phyloP scores from a whole-genome alignment of 2,329 filamentous ascomycete genomes.

The Tolypocladium sp. region DNA sequence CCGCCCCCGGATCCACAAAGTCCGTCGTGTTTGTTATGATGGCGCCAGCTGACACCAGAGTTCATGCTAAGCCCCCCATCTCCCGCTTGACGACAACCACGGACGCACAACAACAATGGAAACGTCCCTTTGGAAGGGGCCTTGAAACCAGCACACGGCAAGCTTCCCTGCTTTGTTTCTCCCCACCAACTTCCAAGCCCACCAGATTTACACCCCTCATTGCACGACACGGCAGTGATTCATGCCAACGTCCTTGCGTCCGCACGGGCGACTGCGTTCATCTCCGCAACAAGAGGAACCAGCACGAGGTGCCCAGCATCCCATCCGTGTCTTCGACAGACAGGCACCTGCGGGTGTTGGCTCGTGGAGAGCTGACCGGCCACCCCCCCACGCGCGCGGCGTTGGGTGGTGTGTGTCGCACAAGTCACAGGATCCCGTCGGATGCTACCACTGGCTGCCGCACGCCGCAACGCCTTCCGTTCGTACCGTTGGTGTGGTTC shows the following conservation, averaged over 20 bases:
- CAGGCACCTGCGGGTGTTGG: not conserved
- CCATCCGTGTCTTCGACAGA: not conserved
- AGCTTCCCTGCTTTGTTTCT: not conserved
- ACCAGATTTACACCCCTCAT: not conserved
- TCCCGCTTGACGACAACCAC: not conserved
- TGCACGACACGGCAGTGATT: too few species aligned
- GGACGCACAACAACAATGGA: not conserved
- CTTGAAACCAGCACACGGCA: not conserved
- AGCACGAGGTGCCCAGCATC: not conserved
- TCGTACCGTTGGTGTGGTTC: not conserved
- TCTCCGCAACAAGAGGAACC: not conserved
- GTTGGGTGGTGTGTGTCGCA: not conserved
- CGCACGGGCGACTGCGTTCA: not conserved
- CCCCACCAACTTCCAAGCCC: not conserved
- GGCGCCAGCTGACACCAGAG: not conserved
- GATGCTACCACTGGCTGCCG: not conserved
- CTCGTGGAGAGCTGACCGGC: not conserved
- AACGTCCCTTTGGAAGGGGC: not conserved
- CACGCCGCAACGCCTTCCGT: not conserved
- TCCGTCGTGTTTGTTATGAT: not conserved
- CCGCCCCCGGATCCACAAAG: not conserved
- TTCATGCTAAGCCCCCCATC: not conserved
- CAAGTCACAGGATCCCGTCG: not conserved
- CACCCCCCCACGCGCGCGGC: not conserved
- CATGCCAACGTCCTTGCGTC: not conserved